phyloP scores from a whole-genome alignment of 2,329 filamentous ascomycete genomes.

The Penicillium sp. region DNA sequence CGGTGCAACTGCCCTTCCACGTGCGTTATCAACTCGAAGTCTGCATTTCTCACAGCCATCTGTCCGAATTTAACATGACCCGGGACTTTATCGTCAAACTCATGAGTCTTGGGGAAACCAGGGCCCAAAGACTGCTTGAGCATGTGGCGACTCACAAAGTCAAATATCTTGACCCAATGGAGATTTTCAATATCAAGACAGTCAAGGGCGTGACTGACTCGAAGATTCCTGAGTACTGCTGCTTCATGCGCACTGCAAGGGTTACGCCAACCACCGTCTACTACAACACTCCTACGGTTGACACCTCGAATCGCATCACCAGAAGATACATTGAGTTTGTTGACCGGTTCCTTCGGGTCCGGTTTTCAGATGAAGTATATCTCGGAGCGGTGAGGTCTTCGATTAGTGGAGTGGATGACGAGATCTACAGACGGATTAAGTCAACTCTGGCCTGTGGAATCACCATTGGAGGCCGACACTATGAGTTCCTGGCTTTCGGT shows the following conservation, averaged over 20 bases:
- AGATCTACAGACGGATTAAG: slow-evolving; percentile 68
- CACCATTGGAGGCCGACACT: slow-evolving; percentile 71
- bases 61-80: slow-evolving; percentile 71
- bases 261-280: slow-evolving; percentile 82
- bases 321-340: slow-evolving; percentile 62
- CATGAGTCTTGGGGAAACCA: slow-evolving; percentile 44
- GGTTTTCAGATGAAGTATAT: slow-evolving; percentile 76
- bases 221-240: slow-evolving; percentile 65
- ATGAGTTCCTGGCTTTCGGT: slow-evolving; percentile 87
- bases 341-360: slow-evolving; percentile 81
- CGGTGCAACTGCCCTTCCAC: slow-evolving; percentile 56
- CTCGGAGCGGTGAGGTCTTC: slow-evolving; percentile 57
- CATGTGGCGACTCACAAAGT: slow-evolving; percentile 62
- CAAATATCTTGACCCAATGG: slow-evolving; percentile 63
- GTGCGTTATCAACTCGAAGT: slow-evolving; percentile 89
- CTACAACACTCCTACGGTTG: slow-evolving; percentile 69
- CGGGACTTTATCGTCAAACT: slow-evolving; percentile 63
- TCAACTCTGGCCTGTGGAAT: slow-evolving; percentile 73
- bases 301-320: slow-evolving; percentile 82
- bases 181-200: slow-evolving; percentile 57
- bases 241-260: slow-evolving; percentile 67
- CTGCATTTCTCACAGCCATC: slow-evolving; percentile 71
- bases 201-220: slow-evolving; percentile 46
- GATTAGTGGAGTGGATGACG: slow-evolving; percentile 55
- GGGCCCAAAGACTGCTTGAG: slow-evolving; percentile 65